Evolutionary conservation across 768 basidiomycete genomes (phyloP), one percentile per base, ranked within the genome.

Genomic region (Lanmaoa rubissima): DNA sequence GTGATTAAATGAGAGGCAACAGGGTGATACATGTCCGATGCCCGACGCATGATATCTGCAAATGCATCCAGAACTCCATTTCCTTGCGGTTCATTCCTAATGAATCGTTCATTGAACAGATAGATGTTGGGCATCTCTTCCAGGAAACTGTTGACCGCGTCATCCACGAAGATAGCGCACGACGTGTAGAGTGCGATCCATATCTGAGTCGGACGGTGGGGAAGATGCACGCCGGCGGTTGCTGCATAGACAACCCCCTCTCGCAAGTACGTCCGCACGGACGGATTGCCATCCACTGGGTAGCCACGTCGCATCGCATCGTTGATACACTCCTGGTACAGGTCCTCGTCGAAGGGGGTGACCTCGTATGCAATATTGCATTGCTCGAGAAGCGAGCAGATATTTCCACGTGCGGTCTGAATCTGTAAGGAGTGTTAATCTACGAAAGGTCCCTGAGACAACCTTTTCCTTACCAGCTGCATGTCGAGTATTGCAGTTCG

Each of bases 141-240:
- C 12, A 59, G 53, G 45, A 73, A 69, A 14, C 60, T 54, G 2
- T 61, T 57, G 16, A 69, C 60, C 4, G 55, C 43, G 57, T 80
- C 77, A 59, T 80, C 79, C 28, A 73, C 54, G 42, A 61, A 72
- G 44, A 71, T 70, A 17, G 63, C 47, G 47, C 68, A 74, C 0
- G 76, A 69, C 1, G 78, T 79, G 59, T 70, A 78, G 9, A 78
- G 63, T 2, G 75, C 71, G 28, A 78, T 73, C 69, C 28, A 72
- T 56, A 48, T 62, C 40, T 59, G 65, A 0, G 59, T 49, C 3
- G 56, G 39, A 34, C 56, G 62, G 28, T 55, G 32, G 9, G 46
- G 46, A 6, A 77, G 61, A 55, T 31, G 28, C 28, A 8, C 54
- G 35, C 72, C 73, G 5, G 68, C 65, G 3, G 57, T 61, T 10